Evolutionary conservation across 352 stramenopile species (phyloP).

Genomic region (Phytophthora macrochlamydospora): DNA sequence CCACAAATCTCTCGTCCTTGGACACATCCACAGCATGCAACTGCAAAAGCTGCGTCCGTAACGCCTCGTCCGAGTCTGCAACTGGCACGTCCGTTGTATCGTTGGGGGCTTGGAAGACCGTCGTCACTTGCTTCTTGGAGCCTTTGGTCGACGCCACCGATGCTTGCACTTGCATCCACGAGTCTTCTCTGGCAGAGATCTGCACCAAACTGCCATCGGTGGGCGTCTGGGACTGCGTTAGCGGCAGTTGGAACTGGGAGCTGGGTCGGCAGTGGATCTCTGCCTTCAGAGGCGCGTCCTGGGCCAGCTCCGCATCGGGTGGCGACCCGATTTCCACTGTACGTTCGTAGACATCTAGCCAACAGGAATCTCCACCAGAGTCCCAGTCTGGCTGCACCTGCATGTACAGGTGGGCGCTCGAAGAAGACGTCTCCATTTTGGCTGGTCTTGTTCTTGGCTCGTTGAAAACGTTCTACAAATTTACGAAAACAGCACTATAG

Average conservation of each 20-base stretch:
- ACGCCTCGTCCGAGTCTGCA: neutral
- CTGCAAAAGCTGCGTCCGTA: slow-evolving; percentile 27
- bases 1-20: slow-evolving; percentile 49
- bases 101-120: slow-evolving; percentile 63
- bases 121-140: slow-evolving; percentile 23
- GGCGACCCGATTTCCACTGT: slow-evolving; percentile 26
- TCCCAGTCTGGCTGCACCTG: slow-evolving; percentile 73
- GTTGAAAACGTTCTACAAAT: neutral
- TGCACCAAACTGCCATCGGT: slow-evolving; percentile 33
- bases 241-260: slow-evolving; percentile 49
- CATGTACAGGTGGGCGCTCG: slow-evolving; percentile 46
- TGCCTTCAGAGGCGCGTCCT: slow-evolving; percentile 14
- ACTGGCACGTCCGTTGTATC: slow-evolving; percentile 38
- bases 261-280: slow-evolving; percentile 31
- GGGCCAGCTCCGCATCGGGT: slow-evolving; percentile 9
- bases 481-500: no score
- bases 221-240: slow-evolving; percentile 6
- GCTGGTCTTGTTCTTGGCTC: slow-evolving; percentile 13
- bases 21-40: slow-evolving; percentile 60
- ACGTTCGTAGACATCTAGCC: slow-evolving; percentile 64
- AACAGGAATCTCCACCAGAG: slow-evolving; percentile 30
- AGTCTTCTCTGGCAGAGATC: slow-evolving; percentile 36
- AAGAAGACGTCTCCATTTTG: slow-evolving; percentile 6
- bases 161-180: slow-evolving; percentile 57
- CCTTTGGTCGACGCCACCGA: slow-evolving; percentile 6